Evolutionary conservation across 768 basidiomycete species (phyloP), one percentile per base, ranked within the genome.

Genomic region (Cystobasidium ongulense): DNA sequence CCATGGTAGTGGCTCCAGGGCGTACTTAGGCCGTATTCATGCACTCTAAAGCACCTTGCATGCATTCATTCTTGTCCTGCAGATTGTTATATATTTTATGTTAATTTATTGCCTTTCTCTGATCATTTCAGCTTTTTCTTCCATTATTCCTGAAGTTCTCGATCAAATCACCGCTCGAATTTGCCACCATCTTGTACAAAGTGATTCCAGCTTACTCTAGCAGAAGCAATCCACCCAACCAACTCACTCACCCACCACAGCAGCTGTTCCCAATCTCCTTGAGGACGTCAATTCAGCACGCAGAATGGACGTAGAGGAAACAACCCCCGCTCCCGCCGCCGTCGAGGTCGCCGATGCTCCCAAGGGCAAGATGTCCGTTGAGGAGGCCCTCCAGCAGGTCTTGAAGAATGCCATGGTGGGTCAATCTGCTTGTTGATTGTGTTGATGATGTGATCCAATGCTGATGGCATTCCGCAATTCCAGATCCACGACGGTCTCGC

Each of bases 401-500:
- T 85, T 99, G 87, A 99, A 98, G 87, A 96, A 92, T 81, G 91
- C 95, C 73, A 88, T 99, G 79, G 74, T 72, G 36, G 25, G 74
- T 46, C 25, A 15, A 3, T 38, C 5, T 18, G 11, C 15, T 27
- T 43, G 1, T 21, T 15, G 57, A n/a, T 23, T 10, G n/a, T 54
- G 11, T n/a, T n/a, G 53, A 10, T 23, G 53, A 59, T 15, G 36
- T 72, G 54, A 5, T 10, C 35, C 21, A n/a, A n/a, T 72, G 57
- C 25, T 63, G n/a, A 63, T 35, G 29, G 8, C 25, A 50, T 35
- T 7, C 52, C n/a, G 52, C 7, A 5, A 54, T 53, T 2, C 46
- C 59, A 75, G 74, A 89, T 93, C 77, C 94, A 97, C 85, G 95
- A 99, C 81, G 94, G 95, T 81, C 92, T 99, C 75, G 92, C 95